These are phyloP conservation scores for Shiraia sp. DNA, from an alignment of 2,329 filamentous ascomycete genomes.

Conservation along the genomic window DNA sequence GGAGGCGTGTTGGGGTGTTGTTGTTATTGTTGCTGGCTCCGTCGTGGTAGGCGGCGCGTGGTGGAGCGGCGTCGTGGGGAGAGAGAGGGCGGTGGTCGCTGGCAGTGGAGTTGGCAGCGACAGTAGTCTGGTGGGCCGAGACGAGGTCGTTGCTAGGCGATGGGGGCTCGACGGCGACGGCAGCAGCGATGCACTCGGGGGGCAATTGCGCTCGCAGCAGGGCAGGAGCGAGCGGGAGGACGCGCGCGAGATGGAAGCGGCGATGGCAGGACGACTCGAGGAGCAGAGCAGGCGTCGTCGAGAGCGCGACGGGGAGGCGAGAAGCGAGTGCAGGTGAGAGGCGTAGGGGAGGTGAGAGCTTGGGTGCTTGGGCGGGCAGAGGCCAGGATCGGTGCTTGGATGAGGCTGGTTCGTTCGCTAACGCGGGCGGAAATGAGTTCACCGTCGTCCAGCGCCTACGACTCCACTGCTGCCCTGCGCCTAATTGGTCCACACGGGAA, in stretches of 20 bases:
- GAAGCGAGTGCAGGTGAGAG: slow-evolving; percentile 14
- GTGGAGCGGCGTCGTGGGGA: slow-evolving; percentile 16
- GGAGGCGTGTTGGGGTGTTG: too few species aligned
- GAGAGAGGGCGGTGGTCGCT: slow-evolving; percentile 16
- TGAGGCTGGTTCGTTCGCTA: slow-evolving; percentile 44
- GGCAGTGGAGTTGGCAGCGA: slow-evolving; percentile 9
- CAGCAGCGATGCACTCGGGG: too few species aligned
- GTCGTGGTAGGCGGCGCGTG: too few species aligned
- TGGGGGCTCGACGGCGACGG: slow-evolving; percentile 15
- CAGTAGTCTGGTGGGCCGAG: too few species aligned
- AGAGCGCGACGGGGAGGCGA: slow-evolving; percentile 23
- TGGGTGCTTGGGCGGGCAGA: slow-evolving; percentile 11
- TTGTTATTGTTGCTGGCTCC: too few species aligned
- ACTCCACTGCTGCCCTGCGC: slow-evolving; percentile 19
- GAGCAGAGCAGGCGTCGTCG: slow-evolving; percentile 27
- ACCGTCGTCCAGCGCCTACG: slow-evolving; percentile 31
- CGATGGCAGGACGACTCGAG: too few species aligned
- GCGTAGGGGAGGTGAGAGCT: slow-evolving; percentile 35
- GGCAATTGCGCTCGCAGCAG: slow-evolving; percentile 30
- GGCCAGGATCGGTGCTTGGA: slow-evolving; percentile 32
- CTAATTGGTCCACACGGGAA: slow-evolving; percentile 12
- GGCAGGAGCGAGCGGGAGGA: too few species aligned
- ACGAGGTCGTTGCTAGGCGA: slow-evolving; percentile 15
- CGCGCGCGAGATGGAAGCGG: slow-evolving; percentile 33
- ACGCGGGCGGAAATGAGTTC: slow-evolving; percentile 43